Percentiles rank a stretch among this genome's conserved stretches.
These are phyloP conservation scores for Coemansia linderi DNA, from an alignment of 371 early-diverging fungal genomes.

Conservation along the genomic window DNA sequence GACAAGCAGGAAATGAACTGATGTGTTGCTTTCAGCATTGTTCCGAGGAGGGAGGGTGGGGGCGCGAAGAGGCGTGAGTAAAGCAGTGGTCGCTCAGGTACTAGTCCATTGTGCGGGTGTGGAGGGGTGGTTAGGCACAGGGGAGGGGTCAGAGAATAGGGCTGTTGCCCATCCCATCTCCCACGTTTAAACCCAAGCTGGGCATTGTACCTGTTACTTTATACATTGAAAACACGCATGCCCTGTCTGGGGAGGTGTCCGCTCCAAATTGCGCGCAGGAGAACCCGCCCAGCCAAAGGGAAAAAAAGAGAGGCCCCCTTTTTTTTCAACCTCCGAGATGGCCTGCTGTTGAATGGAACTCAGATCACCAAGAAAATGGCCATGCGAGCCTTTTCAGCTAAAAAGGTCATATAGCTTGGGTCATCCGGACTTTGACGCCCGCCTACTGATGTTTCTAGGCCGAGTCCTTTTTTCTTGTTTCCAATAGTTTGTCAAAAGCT, in stretches of 20 bases:
- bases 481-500: slow-evolving; percentile 13
- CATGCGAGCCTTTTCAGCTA: slow-evolving; percentile 3
- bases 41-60: slow-evolving; percentile 3
- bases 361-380: slow-evolving; percentile 26
- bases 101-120: background rate
- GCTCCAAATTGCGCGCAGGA: slow-evolving; percentile 15
- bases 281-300: slow-evolving; percentile 1
- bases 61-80: slow-evolving; percentile 11
- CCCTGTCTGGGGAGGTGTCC: slow-evolving; percentile 1
- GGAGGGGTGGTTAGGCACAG: background rate
- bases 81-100: slow-evolving; percentile 9
- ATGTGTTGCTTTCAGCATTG: slow-evolving; percentile 10
- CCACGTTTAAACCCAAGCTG: slow-evolving; percentile 28
- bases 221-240: slow-evolving; percentile 1
- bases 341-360: slow-evolving; percentile 6
- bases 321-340: slow-evolving; percentile 2
- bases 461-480: slow-evolving; percentile 21
- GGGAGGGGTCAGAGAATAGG: slow-evolving; percentile 15
- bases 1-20: background rate
- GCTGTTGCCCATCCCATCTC: slow-evolving; percentile 13
- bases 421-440: slow-evolving; percentile 3
- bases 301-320: background rate
- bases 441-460: slow-evolving; percentile 9
- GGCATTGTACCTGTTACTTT: slow-evolving; percentile 8
- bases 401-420: slow-evolving; percentile 9